Conservation (phyloP, 352 stramenopile species). For the Bremia lactucae region DNA sequence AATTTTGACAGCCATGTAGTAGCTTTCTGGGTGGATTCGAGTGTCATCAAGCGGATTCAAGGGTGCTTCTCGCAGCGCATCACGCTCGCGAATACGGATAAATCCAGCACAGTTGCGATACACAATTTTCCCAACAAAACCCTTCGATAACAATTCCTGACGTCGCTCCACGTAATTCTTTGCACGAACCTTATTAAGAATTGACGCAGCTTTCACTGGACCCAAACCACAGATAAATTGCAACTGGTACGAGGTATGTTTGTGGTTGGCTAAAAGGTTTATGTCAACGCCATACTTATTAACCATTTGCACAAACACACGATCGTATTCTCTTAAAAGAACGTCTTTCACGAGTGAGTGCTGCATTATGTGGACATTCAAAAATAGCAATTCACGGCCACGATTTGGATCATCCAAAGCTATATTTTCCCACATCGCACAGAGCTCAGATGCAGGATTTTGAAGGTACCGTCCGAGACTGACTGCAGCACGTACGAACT, state of each 20-base stretch:
- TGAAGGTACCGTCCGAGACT: conserved; percentile 70
- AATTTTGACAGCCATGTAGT: conserved; percentile 89
- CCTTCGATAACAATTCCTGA: conserved; percentile 79
- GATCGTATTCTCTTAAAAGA: conserved; percentile 77
- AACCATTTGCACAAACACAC: conserved; percentile 72
- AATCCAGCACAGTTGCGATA: conserved; percentile 85
- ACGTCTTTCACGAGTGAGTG: conserved; percentile 80
- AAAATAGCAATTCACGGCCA: conserved; percentile 69
- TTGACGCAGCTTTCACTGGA: conserved; percentile 62
- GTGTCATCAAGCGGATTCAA: conserved; percentile 84
- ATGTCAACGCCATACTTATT: conserved; percentile 87
- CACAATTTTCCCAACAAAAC: conserved; percentile 74
- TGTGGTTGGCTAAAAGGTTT: conserved; percentile 84
- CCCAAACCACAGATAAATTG: conserved; percentile 83
- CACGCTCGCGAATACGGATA: conserved; percentile 79
- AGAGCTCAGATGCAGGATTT: conserved; percentile 77
- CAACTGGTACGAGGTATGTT: conserved; percentile 78
- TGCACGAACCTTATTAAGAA: conserved; percentile 76
- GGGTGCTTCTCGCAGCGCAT: conserved; percentile 71
- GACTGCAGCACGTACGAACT: conserved; percentile 68
- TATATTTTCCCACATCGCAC: conserved; percentile 80
- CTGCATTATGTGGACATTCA: conserved; percentile 83
- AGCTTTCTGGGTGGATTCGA: conserved; percentile 82
- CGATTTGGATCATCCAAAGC: conserved; percentile 66
- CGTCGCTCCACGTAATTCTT: conserved; percentile 82